A percentile compares a stretch with the other conserved stretches of the same genome.
Evolutionary conservation across 768 basidiomycete genomes (phyloP).

Genomic region (Lentinula edodes): DNA sequence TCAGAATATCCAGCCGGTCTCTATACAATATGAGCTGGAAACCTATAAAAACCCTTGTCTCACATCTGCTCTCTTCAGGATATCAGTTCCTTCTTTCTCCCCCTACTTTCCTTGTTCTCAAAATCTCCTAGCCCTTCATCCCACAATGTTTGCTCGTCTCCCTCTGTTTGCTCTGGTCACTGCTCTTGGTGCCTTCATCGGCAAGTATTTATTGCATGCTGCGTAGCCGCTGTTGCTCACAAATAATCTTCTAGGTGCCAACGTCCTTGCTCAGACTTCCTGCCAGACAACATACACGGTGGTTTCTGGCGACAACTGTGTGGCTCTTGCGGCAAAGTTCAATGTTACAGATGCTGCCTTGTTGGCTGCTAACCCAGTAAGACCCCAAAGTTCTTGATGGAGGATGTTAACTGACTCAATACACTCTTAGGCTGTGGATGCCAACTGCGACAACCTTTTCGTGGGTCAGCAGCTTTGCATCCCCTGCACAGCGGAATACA

Average conservation of each 20-base stretch:
- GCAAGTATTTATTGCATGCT: background rate
- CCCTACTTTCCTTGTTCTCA: background rate
- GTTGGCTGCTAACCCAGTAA: conserved; percentile 2
- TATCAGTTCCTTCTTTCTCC: background rate
- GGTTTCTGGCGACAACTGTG: background rate
- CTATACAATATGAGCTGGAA: background rate
- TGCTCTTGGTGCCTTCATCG: background rate
- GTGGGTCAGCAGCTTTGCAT: background rate
- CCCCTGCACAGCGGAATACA: background rate
- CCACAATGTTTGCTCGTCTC: background rate
- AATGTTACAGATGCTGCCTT: background rate
- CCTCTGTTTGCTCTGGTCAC: background rate
- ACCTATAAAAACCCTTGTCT: background rate
- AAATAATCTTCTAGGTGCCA: background rate
- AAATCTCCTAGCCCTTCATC: background rate
- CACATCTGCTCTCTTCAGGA: background rate
- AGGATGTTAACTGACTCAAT: background rate
- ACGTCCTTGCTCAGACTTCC: conserved; percentile 1
- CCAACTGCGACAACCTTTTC: background rate
- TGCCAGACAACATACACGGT: background rate
- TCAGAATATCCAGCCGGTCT: background rate
- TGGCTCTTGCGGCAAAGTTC: background rate
- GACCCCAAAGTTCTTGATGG: background rate
- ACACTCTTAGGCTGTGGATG: background rate
- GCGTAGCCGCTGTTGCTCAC: background rate